phyloP scores from a whole-genome alignment of 208 protist genomes.

The Trypanosomatidae sp. region DNA sequence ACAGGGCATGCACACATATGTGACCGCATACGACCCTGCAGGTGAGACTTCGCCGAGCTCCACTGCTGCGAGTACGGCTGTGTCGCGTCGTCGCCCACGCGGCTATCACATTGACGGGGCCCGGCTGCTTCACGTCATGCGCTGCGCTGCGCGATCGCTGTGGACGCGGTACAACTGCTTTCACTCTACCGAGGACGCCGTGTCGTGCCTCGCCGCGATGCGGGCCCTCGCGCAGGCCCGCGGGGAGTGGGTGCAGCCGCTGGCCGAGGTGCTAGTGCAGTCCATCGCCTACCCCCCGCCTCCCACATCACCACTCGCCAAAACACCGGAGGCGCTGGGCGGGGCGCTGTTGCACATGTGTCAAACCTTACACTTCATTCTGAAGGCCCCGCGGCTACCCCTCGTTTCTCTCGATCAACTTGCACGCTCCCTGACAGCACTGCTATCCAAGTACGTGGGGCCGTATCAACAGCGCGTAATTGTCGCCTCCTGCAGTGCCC shows the following conservation, averaged over 20 bases:
- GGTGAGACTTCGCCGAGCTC: neutral
- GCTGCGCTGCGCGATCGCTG: slow-evolving; percentile 45
- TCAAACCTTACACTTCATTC: slow-evolving; percentile 41
- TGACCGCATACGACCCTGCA: slow-evolving; percentile 13
- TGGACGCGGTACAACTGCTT: slow-evolving; percentile 61
- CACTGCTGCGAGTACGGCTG: neutral
- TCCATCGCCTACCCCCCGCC: slow-evolving; percentile 33
- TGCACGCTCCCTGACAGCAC: slow-evolving; percentile 39
- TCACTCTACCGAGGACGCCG: slow-evolving; percentile 42
- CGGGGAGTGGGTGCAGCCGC: slow-evolving; percentile 58
- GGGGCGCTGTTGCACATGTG: slow-evolving; percentile 57
- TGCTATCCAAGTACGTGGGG: slow-evolving; percentile 85
- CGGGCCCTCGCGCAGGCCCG: slow-evolving; percentile 49
- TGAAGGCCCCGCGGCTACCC: slow-evolving; percentile 48
- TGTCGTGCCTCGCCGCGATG: slow-evolving; percentile 51
- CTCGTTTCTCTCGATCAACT: slow-evolving; percentile 61
- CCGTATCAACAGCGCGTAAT: slow-evolving; percentile 82
- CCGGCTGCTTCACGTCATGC: slow-evolving; percentile 60
- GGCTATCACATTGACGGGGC: slow-evolving; percentile 30
- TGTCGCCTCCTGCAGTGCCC: slow-evolving; percentile 53
- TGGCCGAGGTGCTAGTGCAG: slow-evolving; percentile 58
- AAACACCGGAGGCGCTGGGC: slow-evolving; percentile 29
- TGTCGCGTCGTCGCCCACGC: slow-evolving; percentile 17
- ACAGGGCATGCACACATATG: slow-evolving; percentile 38
- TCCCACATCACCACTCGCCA: slow-evolving; percentile 18